Conservation (phyloP, 306 rosid species). For the Acacia acuminata region DNA sequence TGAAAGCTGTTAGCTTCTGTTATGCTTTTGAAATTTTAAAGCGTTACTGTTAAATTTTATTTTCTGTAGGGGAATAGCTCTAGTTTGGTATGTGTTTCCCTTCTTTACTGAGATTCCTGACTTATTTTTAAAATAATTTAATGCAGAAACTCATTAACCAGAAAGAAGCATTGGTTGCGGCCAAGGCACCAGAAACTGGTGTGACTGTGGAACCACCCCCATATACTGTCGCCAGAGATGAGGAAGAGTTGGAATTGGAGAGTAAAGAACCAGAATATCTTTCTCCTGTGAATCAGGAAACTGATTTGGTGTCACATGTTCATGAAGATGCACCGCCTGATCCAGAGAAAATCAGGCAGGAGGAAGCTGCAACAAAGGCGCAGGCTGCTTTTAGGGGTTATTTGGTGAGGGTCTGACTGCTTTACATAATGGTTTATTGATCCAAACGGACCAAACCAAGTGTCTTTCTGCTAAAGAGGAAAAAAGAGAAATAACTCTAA, state of each 20-base stretch:
- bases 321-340: conserved; percentile 55
- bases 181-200: conserved; percentile 60
- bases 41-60: not conserved
- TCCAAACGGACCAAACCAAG: not conserved
- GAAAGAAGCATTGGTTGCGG: conserved; percentile 60
- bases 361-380: conserved; percentile 84
- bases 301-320: conserved; percentile 49
- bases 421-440: not conserved
- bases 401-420: conserved; percentile 58
- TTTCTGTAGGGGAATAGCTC: not conserved
- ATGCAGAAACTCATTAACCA: conserved; percentile 60
- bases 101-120: conserved; percentile 20
- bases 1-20: not conserved
- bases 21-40: not conserved
- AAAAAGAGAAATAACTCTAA: not conserved
- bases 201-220: conserved; percentile 54
- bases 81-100: conserved; percentile 21
- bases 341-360: conserved; percentile 70
- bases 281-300: conserved; percentile 55
- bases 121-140: conserved; percentile 22
- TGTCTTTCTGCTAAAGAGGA: not conserved
- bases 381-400: conserved; percentile 99
- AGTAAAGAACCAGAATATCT: conserved; percentile 48
- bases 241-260: conserved; percentile 54
- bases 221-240: conserved; percentile 36